phyloP scores from a whole-genome alignment of 495 filamentous ascomycete genomes.

The Lasiosphaeriaceae sp. region DNA sequence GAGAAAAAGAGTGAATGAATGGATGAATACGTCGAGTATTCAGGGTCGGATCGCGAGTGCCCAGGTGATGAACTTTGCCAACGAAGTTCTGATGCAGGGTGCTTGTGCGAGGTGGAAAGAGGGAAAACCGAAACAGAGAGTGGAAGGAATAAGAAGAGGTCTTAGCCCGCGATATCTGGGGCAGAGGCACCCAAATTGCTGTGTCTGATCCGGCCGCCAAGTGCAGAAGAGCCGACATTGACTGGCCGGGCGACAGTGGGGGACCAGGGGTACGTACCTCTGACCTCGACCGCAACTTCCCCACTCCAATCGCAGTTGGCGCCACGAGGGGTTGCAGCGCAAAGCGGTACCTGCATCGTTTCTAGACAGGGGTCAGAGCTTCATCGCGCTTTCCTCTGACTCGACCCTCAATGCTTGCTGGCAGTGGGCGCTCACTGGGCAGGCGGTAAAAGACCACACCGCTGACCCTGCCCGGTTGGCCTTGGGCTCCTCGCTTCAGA shows the following conservation, averaged over 20 bases:
- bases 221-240: constrained; percentile 2
- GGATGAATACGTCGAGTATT: constrained; percentile 43
- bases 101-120: constrained; percentile 8
- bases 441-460: not conserved
- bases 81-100: constrained; percentile 46
- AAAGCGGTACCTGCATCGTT: constrained; percentile 8
- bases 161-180: constrained; percentile 13
- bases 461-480: too few species aligned
- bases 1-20: constrained; percentile 31
- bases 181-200: constrained; percentile 13
- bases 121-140: constrained; percentile 9
- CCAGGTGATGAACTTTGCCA: constrained; percentile 52
- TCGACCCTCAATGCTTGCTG: not conserved
- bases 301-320: constrained; percentile 5
- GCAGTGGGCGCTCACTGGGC: not conserved
- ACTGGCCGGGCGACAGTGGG: not conserved
- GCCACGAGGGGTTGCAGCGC: not conserved
- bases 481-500: too few species aligned
- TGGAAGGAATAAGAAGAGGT: constrained; percentile 12
- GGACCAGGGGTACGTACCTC: not conserved
- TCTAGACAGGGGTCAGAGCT: not conserved
- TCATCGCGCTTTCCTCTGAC: not conserved
- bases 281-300: constrained; percentile 3
- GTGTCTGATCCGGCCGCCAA: constrained; percentile 6
- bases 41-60: constrained; percentile 25